These are phyloP conservation scores for Luvunga scandens DNA, from an alignment of 345 rosid species.

Conservation along the genomic window DNA sequence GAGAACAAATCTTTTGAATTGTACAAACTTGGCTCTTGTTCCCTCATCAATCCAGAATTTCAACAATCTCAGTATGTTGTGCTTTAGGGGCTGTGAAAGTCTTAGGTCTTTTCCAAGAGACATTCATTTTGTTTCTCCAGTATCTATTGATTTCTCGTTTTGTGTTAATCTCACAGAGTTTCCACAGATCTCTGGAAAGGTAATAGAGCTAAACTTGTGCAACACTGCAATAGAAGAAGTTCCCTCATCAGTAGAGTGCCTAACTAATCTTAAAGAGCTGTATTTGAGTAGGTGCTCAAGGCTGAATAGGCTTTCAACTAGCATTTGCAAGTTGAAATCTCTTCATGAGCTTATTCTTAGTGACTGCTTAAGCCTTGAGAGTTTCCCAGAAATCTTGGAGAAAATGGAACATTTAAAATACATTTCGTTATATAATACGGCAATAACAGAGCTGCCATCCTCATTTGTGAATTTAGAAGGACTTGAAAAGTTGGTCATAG, in stretches of 20 bases:
- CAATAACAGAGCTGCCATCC: background rate
- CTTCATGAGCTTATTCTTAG: background rate
- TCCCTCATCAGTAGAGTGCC: constrained; percentile 2
- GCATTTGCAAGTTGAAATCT: background rate
- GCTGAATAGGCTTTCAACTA: background rate
- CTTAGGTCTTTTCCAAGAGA: background rate
- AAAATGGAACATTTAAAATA: background rate
- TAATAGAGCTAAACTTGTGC: background rate
- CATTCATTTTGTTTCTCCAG: background rate
- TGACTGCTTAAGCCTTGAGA: background rate
- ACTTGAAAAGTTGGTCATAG: background rate
- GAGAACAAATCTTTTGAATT: background rate
- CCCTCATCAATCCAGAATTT: background rate
- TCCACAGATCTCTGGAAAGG: background rate
- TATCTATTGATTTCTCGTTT: background rate
- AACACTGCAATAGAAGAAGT: background rate
- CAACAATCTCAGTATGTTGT: background rate
- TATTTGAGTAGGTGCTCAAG: background rate
- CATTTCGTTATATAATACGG: background rate
- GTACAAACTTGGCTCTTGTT: background rate
- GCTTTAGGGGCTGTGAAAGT: background rate
- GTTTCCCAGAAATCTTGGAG: background rate
- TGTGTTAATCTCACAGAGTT: background rate
- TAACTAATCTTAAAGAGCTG: background rate
- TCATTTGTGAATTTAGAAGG: background rate